Evolutionary conservation across 169 alveolate species (phyloP), one percentile per base, ranked within the genome.

Genomic region (Eimeria praecox): DNA sequence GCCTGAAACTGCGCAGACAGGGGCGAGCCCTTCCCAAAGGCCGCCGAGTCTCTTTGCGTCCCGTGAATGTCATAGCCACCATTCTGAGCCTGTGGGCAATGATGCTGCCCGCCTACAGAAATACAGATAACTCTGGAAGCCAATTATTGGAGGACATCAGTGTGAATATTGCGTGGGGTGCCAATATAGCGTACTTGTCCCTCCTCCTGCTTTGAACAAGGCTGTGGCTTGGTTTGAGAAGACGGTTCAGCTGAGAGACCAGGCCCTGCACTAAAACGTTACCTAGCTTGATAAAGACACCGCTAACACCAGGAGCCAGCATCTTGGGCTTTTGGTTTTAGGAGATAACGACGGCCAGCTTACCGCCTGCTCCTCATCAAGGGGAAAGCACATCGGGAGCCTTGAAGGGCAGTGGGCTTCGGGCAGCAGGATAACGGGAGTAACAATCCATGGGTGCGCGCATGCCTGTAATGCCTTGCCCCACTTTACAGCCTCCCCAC

Each of bases 1-100:
- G 66, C 88, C 64, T 78, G 69, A 42, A 30, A 30, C 24, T 10
- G 88, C 88, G 44, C 27, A 78, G 88, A 66, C 88, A 78, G 14
- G 42, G 66, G 40, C 64, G 3, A 44, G 10, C 38, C 66, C 64
- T n/a, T 30, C 64, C 27, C 42, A n/a, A 8, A 78, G 42, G 64
- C 16, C 66, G 69, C 40, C 22, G 64, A 30, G 24, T 49, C 27
- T 12, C 88, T 30, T 40, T 64, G 4, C 42, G 42, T 6, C 42
- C 88, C 64, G 6, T 78, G 66, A 49, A n/a, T 27, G 18, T 78
- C 64, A 12, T 78, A n/a, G 33, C 42, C 38, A 27, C 88, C 59
- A 35, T 42, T n/a, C 66, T 78, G 59, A 49, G 66, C 66, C 10
- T 78, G 10, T 78, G 59, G 88, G 56, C 30, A n/a, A 14, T 44